Conservation (phyloP, 192 early-diverging fungal genomes). For the Allomyces arbusculus region DNA sequence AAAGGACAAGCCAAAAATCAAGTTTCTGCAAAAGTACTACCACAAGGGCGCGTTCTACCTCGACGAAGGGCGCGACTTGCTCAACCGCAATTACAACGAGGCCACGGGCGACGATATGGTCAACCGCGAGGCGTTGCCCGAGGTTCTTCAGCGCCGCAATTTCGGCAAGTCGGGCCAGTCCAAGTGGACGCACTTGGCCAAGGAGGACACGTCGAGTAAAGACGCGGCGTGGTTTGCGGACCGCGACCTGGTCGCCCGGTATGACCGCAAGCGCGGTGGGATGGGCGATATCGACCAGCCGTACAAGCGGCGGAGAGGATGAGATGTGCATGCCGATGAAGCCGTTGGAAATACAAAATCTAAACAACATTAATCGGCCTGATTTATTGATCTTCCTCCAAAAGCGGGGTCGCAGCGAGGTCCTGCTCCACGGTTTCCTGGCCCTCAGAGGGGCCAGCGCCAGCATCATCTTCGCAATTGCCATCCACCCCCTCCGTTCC, state of each 20-base stretch:
- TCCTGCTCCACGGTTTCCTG: no score
- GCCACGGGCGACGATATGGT: slow-evolving; percentile 48
- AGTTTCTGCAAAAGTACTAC: slow-evolving; percentile 60
- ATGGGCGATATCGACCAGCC: slow-evolving; percentile 1
- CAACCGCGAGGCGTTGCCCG: slow-evolving; percentile 47
- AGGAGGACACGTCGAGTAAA: slow-evolving; percentile 52
- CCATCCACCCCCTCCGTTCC: no score
- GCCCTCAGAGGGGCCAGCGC: no score
- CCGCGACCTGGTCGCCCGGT: background rate
- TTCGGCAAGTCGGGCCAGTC: slow-evolving; percentile 69
- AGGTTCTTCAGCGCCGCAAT: slow-evolving; percentile 78
- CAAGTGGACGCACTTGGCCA: slow-evolving; percentile 69
- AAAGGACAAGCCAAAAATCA: slow-evolving; percentile 35
- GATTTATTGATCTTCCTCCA: no score
- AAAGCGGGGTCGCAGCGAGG: no score
- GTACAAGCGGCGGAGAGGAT: no score
- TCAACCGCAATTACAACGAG: slow-evolving; percentile 41
- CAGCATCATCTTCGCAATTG: no score
- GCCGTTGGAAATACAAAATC: no score
- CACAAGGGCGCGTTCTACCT: slow-evolving; percentile 76
- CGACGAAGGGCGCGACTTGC: slow-evolving; percentile 31
- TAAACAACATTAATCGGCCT: no score
- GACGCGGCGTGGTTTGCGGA: slow-evolving; percentile 4
- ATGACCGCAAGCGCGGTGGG: background rate
- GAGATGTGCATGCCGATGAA: no score